These are phyloP conservation scores for Cucumis cinereus DNA, from an alignment of 306 rosid genomes.

Conservation along the genomic window DNA sequence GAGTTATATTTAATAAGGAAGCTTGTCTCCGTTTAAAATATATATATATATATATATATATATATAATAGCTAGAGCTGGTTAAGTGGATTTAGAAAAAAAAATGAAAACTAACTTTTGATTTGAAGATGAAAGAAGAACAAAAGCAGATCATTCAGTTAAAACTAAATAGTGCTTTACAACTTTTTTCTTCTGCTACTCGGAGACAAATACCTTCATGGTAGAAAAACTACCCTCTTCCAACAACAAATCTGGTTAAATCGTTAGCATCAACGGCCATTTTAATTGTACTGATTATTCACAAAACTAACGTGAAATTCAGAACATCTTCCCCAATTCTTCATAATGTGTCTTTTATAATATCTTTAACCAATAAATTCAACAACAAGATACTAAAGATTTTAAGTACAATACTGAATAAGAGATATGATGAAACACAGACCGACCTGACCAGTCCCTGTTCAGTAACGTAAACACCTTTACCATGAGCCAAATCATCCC, in stretches of 20 bases:
- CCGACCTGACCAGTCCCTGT: slow-evolving; percentile 72
- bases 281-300: neutral
- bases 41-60: no score
- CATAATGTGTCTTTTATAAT: neutral
- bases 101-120: neutral
- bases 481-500: slow-evolving; percentile 98
- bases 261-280: neutral
- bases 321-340: neutral
- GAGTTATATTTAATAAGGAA: no score
- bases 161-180: neutral
- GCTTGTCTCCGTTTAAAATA: no score
- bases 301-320: neutral
- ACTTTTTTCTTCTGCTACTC: neutral
- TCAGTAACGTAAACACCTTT: slow-evolving; percentile 69
- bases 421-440: neutral
- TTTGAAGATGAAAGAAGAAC: neutral
- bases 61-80: neutral
- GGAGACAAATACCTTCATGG: neutral
- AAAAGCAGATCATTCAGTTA: neutral
- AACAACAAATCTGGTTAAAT: neutral
- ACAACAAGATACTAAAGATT: neutral
- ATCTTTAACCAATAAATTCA: neutral
- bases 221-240: neutral
- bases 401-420: neutral
- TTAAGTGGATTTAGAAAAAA: neutral